A percentile compares a stretch with the other conserved stretches of the same genome.
These are phyloP conservation scores for Elsinoe perseae DNA, from an alignment of 2,329 filamentous ascomycete species.

Conservation along the genomic window DNA sequence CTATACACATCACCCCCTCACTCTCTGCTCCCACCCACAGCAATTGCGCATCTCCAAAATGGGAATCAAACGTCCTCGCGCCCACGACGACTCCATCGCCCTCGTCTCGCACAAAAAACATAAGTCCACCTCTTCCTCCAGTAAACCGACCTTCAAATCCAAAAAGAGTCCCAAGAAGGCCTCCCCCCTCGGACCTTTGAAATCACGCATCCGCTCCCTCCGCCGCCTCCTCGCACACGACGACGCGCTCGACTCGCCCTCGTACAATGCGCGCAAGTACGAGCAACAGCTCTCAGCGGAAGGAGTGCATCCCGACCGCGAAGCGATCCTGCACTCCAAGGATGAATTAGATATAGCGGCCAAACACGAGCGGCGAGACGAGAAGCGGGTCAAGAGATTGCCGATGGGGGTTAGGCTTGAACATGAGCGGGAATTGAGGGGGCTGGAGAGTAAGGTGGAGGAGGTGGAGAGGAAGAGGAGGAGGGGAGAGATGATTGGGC, in stretches of 20 bases:
- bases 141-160: conserved; percentile 22
- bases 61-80: conserved; percentile 8
- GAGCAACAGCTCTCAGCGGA: background rate
- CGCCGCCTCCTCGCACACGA: conserved; percentile 45
- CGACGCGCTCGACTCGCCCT: conserved; percentile 8
- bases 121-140: conserved; percentile 19
- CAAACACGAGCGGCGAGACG: conserved; percentile 9
- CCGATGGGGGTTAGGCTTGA: background rate
- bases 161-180: conserved; percentile 23
- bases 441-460: conserved; percentile 40
- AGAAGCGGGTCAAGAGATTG: background rate
- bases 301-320: background rate
- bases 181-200: conserved; percentile 51
- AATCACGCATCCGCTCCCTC: conserved; percentile 64
- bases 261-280: background rate
- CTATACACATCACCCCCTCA: background rate
- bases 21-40: background rate
- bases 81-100: background rate
- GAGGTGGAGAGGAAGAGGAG: conserved; percentile 53
- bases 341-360: conserved; percentile 16
- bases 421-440: conserved; percentile 9
- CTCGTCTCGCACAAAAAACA: background rate
- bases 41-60: background rate
- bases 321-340: conserved; percentile 6
- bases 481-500: conserved; percentile 62